Evolutionary conservation across 164 flowering plant species (phyloP), one percentile per base, ranked within the genome.

Genomic region (Kingdonia uniflora): DNA sequence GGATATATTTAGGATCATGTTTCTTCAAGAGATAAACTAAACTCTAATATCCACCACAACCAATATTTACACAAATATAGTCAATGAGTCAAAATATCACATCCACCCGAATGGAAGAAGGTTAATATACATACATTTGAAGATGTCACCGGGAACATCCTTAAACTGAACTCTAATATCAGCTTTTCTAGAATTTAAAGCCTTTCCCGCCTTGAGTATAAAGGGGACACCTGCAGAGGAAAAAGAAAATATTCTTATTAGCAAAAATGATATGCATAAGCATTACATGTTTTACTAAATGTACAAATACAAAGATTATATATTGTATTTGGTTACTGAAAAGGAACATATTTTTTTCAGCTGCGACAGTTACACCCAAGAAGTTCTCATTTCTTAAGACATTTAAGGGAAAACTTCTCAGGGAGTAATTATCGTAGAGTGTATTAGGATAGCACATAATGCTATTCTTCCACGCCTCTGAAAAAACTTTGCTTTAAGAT

Each of bases 131-230:
- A 59, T 82, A 88, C 98, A 79, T 81, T 60, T 84, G 70, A 75
- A 92, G 49, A 92, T 88, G 68, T 92, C 96, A 37, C 96, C 98
- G 56, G 98, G 98, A 61, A 92, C 98, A 60, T 84, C 95, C 83
- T 92, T 92, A 66, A 92, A 92, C 50, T 92, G 98, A 67, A 92
- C 74, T 19, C 98, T 79, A 13, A 92, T 85, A 65, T 92, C 98
- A 56, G 98, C 96, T 72, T 91, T 91, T 53, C 96, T 80, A 40
- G 96, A 91, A 69, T 80, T 84, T 37, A 91, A 67, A 51, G 96
- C 94, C 71, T 91, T 91, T 46, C 98, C 95, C 25, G 97, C 97
- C 73, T 90, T 90, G 19, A 90, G 64, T 55, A 90, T 83, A 60
- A 90, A 90, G 54, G 96, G 97, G 47, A 90, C 97, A 70, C 97